Percentiles rank a stretch among this genome's conserved stretches.
phyloP scores from a whole-genome alignment of 208 protist genomes.

The Acanthamoeba lenticulata region DNA sequence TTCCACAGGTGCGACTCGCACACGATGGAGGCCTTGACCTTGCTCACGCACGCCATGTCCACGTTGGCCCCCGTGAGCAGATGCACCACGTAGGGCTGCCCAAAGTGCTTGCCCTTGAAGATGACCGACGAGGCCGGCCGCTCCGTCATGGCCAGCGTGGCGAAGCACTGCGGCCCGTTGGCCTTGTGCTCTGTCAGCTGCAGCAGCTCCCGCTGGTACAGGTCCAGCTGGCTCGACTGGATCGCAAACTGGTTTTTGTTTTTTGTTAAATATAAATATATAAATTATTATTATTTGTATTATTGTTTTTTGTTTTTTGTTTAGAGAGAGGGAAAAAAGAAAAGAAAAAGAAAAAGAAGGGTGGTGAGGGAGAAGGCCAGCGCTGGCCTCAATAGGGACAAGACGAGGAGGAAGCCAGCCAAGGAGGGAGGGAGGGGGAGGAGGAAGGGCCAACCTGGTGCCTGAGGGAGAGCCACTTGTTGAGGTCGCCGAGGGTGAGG shows the following conservation, averaged over 20 bases:
- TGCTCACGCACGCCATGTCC: background rate
- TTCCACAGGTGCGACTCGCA: conserved; percentile 3
- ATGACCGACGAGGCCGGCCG: background rate
- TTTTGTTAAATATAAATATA: no score
- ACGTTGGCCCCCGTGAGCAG: background rate
- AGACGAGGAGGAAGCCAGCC: background rate
- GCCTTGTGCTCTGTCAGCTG: conserved; percentile 3
- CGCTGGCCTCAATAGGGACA: no score
- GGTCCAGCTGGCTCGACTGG: background rate
- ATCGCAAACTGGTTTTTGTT: background rate
- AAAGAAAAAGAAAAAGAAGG: no score
- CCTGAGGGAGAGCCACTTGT: conserved; percentile 19
- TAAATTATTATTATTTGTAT: no score
- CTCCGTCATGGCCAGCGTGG: conserved; percentile 21
- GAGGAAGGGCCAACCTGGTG: background rate
- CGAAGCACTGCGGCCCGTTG: background rate
- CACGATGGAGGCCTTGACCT: conserved; percentile 15
- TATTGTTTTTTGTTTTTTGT: no score
- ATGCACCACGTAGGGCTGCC: background rate
- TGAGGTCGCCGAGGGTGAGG: background rate
- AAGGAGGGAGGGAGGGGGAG: background rate
- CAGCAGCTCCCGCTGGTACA: conserved; percentile 7
- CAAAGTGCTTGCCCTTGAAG: background rate
- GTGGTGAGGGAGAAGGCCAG: no score
- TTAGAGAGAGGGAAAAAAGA: no score